Percentiles rank a stretch among this genome's conserved stretches.
Conservation (phyloP, 805 yeast genomes). For the Ogataea paradorogensis region DNA sequence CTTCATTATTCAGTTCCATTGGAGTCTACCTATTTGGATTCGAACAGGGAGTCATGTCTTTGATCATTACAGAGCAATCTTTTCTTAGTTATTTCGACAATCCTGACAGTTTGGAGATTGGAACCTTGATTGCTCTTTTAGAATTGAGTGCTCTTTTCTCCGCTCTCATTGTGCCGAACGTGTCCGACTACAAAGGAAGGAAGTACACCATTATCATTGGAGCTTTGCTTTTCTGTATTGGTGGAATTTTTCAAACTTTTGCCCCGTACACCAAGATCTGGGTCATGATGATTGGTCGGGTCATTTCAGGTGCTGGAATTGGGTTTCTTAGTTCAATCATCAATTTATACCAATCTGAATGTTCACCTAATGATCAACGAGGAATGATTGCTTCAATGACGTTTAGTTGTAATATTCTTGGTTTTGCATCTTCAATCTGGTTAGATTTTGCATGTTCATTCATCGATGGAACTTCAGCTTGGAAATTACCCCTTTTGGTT, state of each 20-base stretch:
- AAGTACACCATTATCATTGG: conserved; percentile 73
- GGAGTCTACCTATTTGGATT: conserved; percentile 60
- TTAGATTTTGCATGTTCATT: conserved; percentile 74
- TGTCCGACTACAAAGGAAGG: conserved; percentile 79
- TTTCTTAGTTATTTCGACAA: conserved; percentile 64
- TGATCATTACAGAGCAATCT: conserved; percentile 68
- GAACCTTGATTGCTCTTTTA: conserved; percentile 79
- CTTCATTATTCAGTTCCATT: conserved; percentile 27
- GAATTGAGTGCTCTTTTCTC: conserved; percentile 81
- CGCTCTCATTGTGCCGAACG: conserved; percentile 67
- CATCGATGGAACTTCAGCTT: conserved; percentile 56
- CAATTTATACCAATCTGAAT: conserved; percentile 85
- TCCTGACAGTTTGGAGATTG: conserved; percentile 70
- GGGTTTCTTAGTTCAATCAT: conserved; percentile 82
- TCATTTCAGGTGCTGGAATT: conserved; percentile 81
- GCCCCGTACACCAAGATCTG: conserved; percentile 41
- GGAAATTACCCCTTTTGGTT: conserved; percentile 77
- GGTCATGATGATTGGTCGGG: conserved; percentile 68
- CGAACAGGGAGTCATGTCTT: conserved; percentile 77
- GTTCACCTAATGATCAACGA: conserved; percentile 81
- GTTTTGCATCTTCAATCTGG: conserved; percentile 84
- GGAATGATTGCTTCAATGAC: conserved; percentile 85
- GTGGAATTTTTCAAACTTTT: conserved; percentile 70
- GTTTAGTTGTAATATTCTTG: conserved; percentile 81
- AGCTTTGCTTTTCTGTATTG: conserved; percentile 68